Percentiles rank a stretch among this genome's conserved stretches.
These are phyloP conservation scores for Melampsora americana DNA, from an alignment of 1,284 basidiomycete species.

Conservation along the genomic window DNA sequence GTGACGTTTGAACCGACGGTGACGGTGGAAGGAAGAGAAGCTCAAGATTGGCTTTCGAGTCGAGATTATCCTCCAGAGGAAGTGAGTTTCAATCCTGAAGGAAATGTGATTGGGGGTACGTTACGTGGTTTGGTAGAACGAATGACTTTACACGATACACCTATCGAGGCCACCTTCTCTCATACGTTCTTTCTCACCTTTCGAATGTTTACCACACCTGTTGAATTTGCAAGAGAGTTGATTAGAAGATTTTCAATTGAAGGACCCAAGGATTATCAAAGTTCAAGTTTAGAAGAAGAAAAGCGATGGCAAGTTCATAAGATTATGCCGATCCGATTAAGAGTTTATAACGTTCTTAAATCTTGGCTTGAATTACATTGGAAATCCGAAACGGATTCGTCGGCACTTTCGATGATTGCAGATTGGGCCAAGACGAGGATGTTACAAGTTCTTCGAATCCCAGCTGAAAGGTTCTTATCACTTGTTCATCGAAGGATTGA, in stretches of 20 bases:
- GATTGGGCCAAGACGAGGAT: slow-evolving; percentile 67
- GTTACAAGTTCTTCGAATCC: slow-evolving; percentile 64
- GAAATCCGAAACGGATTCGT: slow-evolving; percentile 61
- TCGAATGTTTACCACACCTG: slow-evolving; percentile 80
- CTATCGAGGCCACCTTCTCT: slow-evolving; percentile 77
- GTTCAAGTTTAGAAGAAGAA: slow-evolving; percentile 45
- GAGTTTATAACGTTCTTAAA: slow-evolving; percentile 88
- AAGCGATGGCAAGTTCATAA: slow-evolving; percentile 65
- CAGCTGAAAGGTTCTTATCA: slow-evolving; percentile 69
- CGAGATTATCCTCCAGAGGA: slow-evolving; percentile 75
- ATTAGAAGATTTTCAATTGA: slow-evolving; percentile 71
- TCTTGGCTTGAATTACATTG: slow-evolving; percentile 89
- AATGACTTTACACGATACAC: slow-evolving; percentile 90
- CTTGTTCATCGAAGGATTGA: slow-evolving; percentile 60
- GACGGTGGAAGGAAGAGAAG: no score
- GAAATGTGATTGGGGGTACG: slow-evolving; percentile 84
- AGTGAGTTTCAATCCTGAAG: slow-evolving; percentile 83
- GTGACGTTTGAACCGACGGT: no score
- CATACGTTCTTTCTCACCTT: slow-evolving; percentile 93
- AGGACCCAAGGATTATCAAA: slow-evolving; percentile 51
- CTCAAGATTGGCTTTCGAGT: neutral
- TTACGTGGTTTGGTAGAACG: slow-evolving; percentile 83
- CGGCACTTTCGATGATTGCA: slow-evolving; percentile 61
- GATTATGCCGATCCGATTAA: slow-evolving; percentile 78
- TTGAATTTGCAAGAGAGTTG: slow-evolving; percentile 70